Conservation (phyloP, 108 stramenopile species). For the Heterococcus sp. region DNA sequence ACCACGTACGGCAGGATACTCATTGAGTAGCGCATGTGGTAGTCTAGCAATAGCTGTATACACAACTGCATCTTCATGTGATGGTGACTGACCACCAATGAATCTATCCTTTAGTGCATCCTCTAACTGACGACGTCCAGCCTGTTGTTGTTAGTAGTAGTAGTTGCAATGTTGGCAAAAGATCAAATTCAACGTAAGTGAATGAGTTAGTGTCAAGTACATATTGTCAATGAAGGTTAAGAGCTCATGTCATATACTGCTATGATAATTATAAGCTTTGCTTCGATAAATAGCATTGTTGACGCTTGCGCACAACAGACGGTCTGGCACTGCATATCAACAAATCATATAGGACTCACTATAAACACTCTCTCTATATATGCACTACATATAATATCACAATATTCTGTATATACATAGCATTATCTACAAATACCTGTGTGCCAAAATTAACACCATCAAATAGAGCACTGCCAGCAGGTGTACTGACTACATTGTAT, state of each 20-base stretch:
- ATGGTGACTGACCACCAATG: constrained; percentile 16
- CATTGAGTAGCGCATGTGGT: background rate
- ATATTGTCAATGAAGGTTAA: background rate
- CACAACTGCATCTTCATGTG: constrained; percentile 17
- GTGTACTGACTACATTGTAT: too few relatives aligned
- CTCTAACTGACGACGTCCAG: background rate
- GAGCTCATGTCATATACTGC: background rate
- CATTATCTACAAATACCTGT: constrained; percentile 8
- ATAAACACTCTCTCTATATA: background rate
- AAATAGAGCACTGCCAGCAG: background rate
- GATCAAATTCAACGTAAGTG: too few relatives aligned
- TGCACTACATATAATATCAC: constrained; percentile 6
- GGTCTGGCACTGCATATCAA: background rate
- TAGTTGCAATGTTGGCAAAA: background rate
- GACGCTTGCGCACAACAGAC: background rate
- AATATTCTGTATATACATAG: constrained; percentile 14
- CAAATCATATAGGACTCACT: background rate
- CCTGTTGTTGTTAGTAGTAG: background rate
- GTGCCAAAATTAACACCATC: background rate
- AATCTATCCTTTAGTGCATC: constrained; percentile 18
- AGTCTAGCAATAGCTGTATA: background rate
- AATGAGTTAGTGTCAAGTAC: background rate
- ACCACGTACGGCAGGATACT: constrained; percentile 16
- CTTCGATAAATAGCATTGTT: too few relatives aligned
- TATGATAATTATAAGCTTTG: too few relatives aligned